Conservation (phyloP, 2,329 filamentous ascomycete genomes). For the Corinectria fuckeliana region DNA sequence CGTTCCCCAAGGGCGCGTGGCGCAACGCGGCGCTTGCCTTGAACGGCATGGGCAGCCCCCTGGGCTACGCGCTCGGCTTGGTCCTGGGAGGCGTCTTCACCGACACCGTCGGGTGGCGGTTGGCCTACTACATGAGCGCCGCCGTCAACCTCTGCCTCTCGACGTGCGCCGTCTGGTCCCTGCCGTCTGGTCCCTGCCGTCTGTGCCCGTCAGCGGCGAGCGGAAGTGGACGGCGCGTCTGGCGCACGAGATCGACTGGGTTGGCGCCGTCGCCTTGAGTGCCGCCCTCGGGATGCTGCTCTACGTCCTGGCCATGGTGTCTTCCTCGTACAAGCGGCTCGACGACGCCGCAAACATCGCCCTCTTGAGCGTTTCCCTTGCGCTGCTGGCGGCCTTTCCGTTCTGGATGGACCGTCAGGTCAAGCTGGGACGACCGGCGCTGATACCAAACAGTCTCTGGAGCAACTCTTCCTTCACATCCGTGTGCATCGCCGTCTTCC, state of each 20-base stretch:
- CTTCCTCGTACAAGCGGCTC: constrained; percentile 48
- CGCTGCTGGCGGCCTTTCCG: constrained; percentile 57
- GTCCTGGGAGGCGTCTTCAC: constrained; percentile 55
- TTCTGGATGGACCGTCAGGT: constrained; percentile 62
- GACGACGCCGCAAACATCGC: constrained; percentile 49
- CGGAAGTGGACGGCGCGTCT: neutral
- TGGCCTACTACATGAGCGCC: constrained; percentile 49
- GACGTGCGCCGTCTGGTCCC: constrained; percentile 40
- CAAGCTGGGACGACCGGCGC: constrained; percentile 53
- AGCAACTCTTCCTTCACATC: constrained; percentile 60
- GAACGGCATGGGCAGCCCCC: constrained; percentile 50
- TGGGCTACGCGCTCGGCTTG: constrained; percentile 57
- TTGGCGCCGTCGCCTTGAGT: constrained; percentile 47
- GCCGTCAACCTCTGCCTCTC: constrained; percentile 44
- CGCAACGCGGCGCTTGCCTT: constrained; percentile 50
- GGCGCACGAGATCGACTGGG: constrained; percentile 51
- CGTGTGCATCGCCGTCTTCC: constrained; percentile 58
- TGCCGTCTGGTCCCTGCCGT: constrained; percentile 40
- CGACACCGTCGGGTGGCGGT: constrained; percentile 53
- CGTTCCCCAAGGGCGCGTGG: constrained; percentile 37
- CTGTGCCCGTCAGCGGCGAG: neutral
- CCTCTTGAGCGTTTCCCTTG: constrained; percentile 43
- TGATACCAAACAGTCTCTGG: constrained; percentile 69
- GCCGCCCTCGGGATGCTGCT: constrained; percentile 55
- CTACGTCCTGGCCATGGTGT: constrained; percentile 57